Evolutionary conservation across 768 basidiomycete species (phyloP), one percentile per base, ranked within the genome.

Genomic region (Lactarius hatsudake): DNA sequence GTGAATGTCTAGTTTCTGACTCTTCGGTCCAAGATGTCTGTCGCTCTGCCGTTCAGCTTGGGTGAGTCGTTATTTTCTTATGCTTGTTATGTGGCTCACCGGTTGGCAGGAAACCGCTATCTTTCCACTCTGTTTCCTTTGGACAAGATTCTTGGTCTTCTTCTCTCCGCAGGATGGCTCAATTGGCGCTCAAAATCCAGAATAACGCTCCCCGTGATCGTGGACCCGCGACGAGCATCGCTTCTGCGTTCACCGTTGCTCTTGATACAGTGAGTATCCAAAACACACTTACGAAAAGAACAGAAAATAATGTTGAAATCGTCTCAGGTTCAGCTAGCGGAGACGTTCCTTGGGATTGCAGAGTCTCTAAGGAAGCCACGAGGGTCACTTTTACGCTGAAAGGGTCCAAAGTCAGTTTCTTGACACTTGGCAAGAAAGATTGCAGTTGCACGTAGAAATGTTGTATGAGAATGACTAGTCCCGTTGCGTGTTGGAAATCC

Each of bases 121-220:
- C 85, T 0, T 83, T 87, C 71, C 86, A 87, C 54, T 73, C 85
- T 0, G 82, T 87, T 13, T 80, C 84, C 0, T 87, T 87, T 45
- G 86, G 85, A 5, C 75, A 75, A 1, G 71, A 75, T 26, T 55
- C 72, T 56, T 8, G 71, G 69, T 72, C 71, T 56, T 34, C 54
- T n/a, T 58, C 66, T 7, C 73, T 87, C n/a, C 78, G 79, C 32
- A 75, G 80, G 18, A 87, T 87, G 86, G 78, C 80, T 2, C 74
- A 81, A 10, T 78, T 86, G 28, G 85, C 86, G 0, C 72, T 70
- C 6, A 79, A 84, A 60, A 77, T 80, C 3, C 82, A 85, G 68
- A 80, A 75, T 45, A 75, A 71, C 42, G 80, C 80, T 0, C 82
- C 83, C 0, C 74, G 72, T 34, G 79, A 83, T 67, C 77, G 78